Evolutionary conservation across 805 yeast species (phyloP).

Genomic region (Kodamaea kakaduensis): DNA sequence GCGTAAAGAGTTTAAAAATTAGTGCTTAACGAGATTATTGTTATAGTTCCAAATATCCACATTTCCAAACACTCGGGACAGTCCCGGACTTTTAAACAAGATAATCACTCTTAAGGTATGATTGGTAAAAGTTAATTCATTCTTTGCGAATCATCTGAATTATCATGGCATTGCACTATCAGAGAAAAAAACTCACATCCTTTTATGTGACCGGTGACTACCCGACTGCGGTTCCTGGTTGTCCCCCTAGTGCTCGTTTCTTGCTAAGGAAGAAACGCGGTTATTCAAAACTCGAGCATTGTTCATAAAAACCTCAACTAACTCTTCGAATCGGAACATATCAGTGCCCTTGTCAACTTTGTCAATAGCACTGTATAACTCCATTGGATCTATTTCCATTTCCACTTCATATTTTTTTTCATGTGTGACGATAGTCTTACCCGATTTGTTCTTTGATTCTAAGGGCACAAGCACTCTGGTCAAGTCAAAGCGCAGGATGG

Average conservation of each 20-base stretch:
- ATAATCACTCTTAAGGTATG: too few species aligned
- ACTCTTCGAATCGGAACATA: constrained; percentile 54
- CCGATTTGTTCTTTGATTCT: constrained; percentile 34
- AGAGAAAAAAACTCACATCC: too few species aligned
- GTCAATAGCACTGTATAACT: constrained; percentile 40
- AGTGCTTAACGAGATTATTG: too few species aligned
- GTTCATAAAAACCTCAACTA: constrained; percentile 54
- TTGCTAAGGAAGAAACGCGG: constrained; percentile 39
- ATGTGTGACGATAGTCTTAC: constrained; percentile 33
- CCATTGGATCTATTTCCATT: constrained; percentile 37
- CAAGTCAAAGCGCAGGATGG: constrained; percentile 68
- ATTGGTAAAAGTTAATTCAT: too few species aligned
- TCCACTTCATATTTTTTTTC: constrained; percentile 38
- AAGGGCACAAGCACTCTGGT: constrained; percentile 51
- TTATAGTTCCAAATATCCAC: too few species aligned
- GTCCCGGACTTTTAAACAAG: too few species aligned
- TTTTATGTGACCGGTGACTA: too few species aligned
- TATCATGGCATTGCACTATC: too few species aligned
- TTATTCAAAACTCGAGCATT: constrained; percentile 50
- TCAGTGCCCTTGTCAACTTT: constrained; percentile 40
- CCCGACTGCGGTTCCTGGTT: not conserved
- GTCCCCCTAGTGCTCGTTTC: not conserved
- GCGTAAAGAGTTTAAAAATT: too few species aligned
- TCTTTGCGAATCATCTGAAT: too few species aligned
- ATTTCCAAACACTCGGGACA: too few species aligned